phyloP scores from a whole-genome alignment of 1,284 basidiomycete species.

The Exsudoporus floridanus region DNA sequence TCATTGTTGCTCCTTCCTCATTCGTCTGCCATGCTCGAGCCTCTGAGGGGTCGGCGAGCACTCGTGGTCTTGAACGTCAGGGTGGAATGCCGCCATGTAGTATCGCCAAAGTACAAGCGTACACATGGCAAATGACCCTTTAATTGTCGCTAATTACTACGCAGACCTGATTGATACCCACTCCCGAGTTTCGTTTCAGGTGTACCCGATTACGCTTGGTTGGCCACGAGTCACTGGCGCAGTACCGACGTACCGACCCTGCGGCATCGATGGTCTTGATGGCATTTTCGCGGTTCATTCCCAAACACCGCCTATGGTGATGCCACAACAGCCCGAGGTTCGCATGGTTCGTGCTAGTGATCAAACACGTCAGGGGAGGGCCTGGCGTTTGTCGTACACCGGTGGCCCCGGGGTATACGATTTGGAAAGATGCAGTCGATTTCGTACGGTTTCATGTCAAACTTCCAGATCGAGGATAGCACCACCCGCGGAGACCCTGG shows the following conservation, averaged over 20 bases:
- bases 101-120: not conserved
- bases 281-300: not conserved
- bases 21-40: not conserved
- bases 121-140: not conserved
- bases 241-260: not conserved
- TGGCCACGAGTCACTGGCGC: slow-evolving; percentile 1
- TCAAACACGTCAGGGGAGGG: slow-evolving; percentile 5
- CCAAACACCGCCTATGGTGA: slow-evolving; percentile 7
- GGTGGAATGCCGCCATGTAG: not conserved
- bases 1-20: slow-evolving; percentile 20
- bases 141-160: not conserved
- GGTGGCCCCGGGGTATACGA: not conserved
- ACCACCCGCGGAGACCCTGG: slow-evolving; percentile 19
- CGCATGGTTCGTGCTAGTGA: not conserved
- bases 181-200: slow-evolving; percentile 18
- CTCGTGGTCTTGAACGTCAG: too few relatives aligned
- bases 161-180: not conserved
- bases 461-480: not conserved
- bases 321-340: slow-evolving; percentile 2
- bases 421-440: slow-evolving; percentile 1
- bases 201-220: slow-evolving; percentile 1
- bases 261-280: slow-evolving; percentile 1
- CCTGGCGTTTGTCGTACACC: slow-evolving; percentile 2
- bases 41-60: too few relatives aligned
- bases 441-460: slow-evolving; percentile 10